phyloP scores from a whole-genome alignment of 2,329 filamentous ascomycete genomes.

The Botrytis byssoidea region DNA sequence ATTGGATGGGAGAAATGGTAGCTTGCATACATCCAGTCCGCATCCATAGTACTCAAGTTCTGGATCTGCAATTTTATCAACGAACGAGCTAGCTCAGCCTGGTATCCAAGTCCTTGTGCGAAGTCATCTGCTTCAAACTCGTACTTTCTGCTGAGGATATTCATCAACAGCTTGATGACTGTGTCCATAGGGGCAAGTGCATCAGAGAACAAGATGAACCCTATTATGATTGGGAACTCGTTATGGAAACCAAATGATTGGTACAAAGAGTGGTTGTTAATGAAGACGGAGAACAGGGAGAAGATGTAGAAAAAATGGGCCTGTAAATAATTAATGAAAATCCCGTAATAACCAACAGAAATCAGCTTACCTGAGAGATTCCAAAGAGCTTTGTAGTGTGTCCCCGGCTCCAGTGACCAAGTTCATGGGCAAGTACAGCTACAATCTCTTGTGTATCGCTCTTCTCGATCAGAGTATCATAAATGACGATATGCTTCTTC shows the following conservation, averaged over 20 bases:
- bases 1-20: conserved; percentile 99
- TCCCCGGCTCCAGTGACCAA: conserved; percentile 94
- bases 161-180: conserved; percentile 93
- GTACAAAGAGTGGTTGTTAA: conserved; percentile 92
- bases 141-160: conserved; percentile 88
- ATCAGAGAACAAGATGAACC: conserved; percentile 96
- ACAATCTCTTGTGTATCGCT: conserved; percentile 89
- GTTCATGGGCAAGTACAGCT: conserved; percentile 90
- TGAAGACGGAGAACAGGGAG: conserved; percentile 91
- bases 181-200: conserved; percentile 92
- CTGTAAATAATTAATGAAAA: conserved; percentile 48
- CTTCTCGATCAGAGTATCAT: conserved; percentile 96
- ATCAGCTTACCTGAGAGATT: conserved; percentile 69
- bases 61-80: conserved; percentile 98
- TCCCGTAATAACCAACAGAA: not conserved
- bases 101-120: conserved; percentile 80
- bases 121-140: conserved; percentile 97
- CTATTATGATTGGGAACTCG: conserved; percentile 88
- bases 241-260: conserved; percentile 83
- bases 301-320: conserved; percentile 97
- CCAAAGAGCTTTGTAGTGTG: conserved; percentile 90
- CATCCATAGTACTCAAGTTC: conserved; percentile 98
- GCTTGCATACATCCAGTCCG: conserved; percentile 96
- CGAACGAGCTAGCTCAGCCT: conserved; percentile 76
- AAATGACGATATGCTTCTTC: conserved; percentile 99